These are phyloP conservation scores for Colletotrichum echinochloae DNA, from an alignment of 2,329 filamentous ascomycete species.

Conservation along the genomic window DNA sequence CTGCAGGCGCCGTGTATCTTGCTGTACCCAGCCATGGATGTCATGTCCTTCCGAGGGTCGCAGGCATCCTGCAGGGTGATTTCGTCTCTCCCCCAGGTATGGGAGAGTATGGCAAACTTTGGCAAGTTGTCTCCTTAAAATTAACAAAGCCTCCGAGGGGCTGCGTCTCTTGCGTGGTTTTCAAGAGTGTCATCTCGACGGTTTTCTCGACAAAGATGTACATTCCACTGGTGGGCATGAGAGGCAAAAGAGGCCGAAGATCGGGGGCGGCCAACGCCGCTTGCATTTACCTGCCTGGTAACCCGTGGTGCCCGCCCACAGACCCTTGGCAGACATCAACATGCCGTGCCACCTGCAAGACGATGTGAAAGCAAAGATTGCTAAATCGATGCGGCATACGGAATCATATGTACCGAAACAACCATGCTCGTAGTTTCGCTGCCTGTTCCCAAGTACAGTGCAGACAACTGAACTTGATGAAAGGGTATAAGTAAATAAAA, in stretches of 20 bases:
- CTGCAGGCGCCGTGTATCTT: conserved; percentile 29
- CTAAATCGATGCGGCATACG: not conserved
- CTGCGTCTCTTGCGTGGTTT: not conserved
- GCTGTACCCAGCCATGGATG: conserved; percentile 15
- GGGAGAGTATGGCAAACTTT: conserved; percentile 43
- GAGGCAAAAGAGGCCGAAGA: not conserved
- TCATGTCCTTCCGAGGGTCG: not conserved
- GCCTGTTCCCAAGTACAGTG: not conserved
- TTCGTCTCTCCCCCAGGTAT: conserved; percentile 24
- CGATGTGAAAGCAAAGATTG: not conserved
- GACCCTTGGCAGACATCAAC: not conserved
- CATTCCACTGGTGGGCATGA: not conserved
- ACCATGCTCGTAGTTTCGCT: not conserved
- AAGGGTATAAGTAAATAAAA: not conserved
- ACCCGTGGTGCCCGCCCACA: not conserved
- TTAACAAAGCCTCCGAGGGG: not conserved
- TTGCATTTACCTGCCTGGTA: not conserved
- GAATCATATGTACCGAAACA: not conserved
- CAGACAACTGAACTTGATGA: too few relatives aligned
- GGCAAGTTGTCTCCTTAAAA: conserved; percentile 1
- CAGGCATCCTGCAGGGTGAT: not conserved
- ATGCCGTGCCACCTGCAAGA: not conserved
- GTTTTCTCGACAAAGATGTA: not conserved
- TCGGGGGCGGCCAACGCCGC: not conserved
- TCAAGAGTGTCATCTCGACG: not conserved